A percentile compares a stretch with the other conserved stretches of the same genome.
phyloP scores from a whole-genome alignment of 768 basidiomycete species.

The Boletus rufocinnamomeus region DNA sequence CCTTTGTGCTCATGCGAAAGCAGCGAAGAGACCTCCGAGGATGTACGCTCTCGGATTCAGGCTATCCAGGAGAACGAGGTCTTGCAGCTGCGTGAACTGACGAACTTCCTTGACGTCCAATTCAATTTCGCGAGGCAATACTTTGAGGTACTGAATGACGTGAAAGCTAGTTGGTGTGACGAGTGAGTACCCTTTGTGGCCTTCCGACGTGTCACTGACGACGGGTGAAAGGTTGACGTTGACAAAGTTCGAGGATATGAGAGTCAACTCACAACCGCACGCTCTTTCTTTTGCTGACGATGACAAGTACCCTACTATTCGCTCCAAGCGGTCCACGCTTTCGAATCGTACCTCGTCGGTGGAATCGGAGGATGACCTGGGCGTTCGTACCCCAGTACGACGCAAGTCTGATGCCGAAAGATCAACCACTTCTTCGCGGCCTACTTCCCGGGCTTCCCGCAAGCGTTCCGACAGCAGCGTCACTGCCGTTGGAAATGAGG shows the following conservation, averaged over 20 bases:
- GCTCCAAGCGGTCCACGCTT: slow-evolving; percentile 35
- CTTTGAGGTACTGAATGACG: slow-evolving; percentile 69
- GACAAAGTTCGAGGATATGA: slow-evolving; percentile 29
- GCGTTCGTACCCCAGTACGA: slow-evolving; percentile 27
- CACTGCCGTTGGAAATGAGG: slow-evolving; percentile 39
- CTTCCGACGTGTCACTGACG: slow-evolving; percentile 7
- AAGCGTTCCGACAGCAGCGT: slow-evolving; percentile 62
- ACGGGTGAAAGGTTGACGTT: slow-evolving; percentile 30
- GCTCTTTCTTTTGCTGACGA: slow-evolving; percentile 22
- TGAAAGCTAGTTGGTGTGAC: slow-evolving; percentile 66
- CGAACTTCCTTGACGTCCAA: slow-evolving; percentile 70
- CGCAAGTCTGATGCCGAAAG: slow-evolving; percentile 46
- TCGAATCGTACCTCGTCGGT: slow-evolving; percentile 24
- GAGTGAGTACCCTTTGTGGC: slow-evolving; percentile 44
- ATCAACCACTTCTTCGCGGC: slow-evolving; percentile 53
- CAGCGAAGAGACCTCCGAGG: slow-evolving; percentile 86
- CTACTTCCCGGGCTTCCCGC: slow-evolving; percentile 60
- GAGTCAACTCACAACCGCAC: slow-evolving; percentile 20
- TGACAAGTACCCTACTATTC: slow-evolving; percentile 35
- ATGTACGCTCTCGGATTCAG: slow-evolving; percentile 78
- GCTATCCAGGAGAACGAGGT: slow-evolving; percentile 80
- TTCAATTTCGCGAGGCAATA: slow-evolving; percentile 74
- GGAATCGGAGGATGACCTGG: slow-evolving; percentile 42
- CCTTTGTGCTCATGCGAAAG: slow-evolving; percentile 12
- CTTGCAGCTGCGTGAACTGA: slow-evolving; percentile 69